These are phyloP conservation scores for Dendrobium catenatum DNA, from an alignment of 106 monocot species.

Conservation along the genomic window DNA sequence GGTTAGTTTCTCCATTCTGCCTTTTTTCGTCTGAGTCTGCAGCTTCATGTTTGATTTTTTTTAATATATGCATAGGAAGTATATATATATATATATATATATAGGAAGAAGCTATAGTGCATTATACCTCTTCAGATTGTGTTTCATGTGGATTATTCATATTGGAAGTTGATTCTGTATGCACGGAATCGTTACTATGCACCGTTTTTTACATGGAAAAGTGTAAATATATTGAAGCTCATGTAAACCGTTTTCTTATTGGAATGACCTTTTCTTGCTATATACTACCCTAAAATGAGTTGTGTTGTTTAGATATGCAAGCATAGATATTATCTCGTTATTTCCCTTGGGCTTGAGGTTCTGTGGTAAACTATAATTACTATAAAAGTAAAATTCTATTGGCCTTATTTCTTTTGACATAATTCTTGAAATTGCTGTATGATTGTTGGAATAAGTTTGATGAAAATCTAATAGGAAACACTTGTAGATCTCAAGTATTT, in stretches of 20 bases:
- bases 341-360: background rate
- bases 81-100: too few relatives aligned
- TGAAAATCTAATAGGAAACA: background rate
- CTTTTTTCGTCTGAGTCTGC: background rate
- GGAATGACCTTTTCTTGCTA: background rate
- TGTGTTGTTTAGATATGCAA: background rate
- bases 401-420: background rate
- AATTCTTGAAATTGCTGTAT: background rate
- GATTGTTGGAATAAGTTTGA: background rate
- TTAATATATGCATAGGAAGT: too few relatives aligned
- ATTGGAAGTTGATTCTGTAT: background rate
- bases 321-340: background rate
- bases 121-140: background rate
- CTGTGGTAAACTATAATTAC: background rate
- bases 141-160: background rate
- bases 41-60: background rate
- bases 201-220: background rate
- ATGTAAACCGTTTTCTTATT: background rate
- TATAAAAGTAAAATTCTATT: background rate
- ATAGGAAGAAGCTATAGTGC: background rate
- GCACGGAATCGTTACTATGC: background rate
- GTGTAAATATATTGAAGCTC: background rate
- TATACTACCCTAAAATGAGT: background rate
- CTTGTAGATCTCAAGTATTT: too few relatives aligned
- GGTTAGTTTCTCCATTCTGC: conserved; percentile 30